Evolutionary conservation across 2,329 filamentous ascomycete genomes (phyloP).

Genomic region (Pseudogymnoascus sp.): DNA sequence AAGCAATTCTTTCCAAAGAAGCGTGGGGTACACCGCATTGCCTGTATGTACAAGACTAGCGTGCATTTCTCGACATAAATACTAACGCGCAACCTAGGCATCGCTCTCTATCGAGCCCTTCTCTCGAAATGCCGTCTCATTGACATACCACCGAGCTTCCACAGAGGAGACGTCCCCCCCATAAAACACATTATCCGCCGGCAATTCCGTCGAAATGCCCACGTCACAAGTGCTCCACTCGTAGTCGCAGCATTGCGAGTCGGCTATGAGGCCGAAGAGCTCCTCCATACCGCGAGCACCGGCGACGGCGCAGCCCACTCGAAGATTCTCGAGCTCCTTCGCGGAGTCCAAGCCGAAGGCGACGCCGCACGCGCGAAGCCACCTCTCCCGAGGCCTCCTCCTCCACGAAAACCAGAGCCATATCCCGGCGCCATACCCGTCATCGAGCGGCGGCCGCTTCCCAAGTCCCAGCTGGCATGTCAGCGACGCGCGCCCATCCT

Average conservation of each 20-base stretch:
- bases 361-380: slow-evolving; percentile 25
- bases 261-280: slow-evolving; percentile 50
- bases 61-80: not conserved
- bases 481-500: slow-evolving; percentile 52
- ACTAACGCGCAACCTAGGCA: slow-evolving; percentile 36
- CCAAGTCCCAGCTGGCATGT: slow-evolving; percentile 41
- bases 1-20: slow-evolving; percentile 36
- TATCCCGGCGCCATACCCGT: slow-evolving; percentile 33
- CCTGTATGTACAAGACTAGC: slow-evolving; percentile 32
- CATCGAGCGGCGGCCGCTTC: slow-evolving; percentile 45
- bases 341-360: slow-evolving; percentile 5
- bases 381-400: slow-evolving; percentile 25
- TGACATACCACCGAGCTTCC: slow-evolving; percentile 41
- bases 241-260: slow-evolving; percentile 54
- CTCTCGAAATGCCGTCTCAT: slow-evolving; percentile 49
- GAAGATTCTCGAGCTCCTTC: slow-evolving; percentile 17
- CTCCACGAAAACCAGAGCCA: slow-evolving; percentile 17
- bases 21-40: slow-evolving; percentile 43
- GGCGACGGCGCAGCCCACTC: slow-evolving; percentile 17
- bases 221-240: slow-evolving; percentile 50
- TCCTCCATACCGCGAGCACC: slow-evolving; percentile 23
- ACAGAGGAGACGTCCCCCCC: slow-evolving; percentile 34
- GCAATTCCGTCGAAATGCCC: slow-evolving; percentile 53
- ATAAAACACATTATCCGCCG: slow-evolving; percentile 52
- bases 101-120: slow-evolving; percentile 66